These are phyloP conservation scores for Hyphopichia burtonii DNA, from an alignment of 1,139 yeast genomes.

Conservation along the genomic window DNA sequence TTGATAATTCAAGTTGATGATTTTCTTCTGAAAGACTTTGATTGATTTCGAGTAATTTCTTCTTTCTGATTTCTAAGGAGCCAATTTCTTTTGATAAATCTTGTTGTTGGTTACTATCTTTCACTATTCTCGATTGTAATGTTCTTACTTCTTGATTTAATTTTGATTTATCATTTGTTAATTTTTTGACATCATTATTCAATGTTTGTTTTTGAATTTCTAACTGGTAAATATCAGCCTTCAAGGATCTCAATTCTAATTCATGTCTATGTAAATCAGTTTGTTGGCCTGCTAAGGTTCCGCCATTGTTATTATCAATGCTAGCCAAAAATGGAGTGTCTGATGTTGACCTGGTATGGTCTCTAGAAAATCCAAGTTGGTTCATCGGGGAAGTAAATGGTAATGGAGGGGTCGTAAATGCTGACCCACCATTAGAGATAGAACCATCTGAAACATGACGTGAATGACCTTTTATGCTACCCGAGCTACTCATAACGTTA, in stretches of 20 bases:
- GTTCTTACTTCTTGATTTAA: conserved; percentile 25
- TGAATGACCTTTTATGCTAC: conserved; percentile 26
- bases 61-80: conserved; percentile 26
- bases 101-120: conserved; percentile 27
- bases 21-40: conserved; percentile 25
- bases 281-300: not conserved
- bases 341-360: conserved; percentile 39
- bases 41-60: conserved; percentile 22
- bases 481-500: conserved; percentile 14
- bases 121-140: conserved; percentile 21
- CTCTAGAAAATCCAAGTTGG: conserved; percentile 11
- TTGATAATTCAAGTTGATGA: conserved; percentile 15
- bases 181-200: conserved; percentile 28
- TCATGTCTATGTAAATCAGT: conserved; percentile 15
- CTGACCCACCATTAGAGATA: conserved; percentile 27
- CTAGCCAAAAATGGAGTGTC: conserved; percentile 30
- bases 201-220: conserved; percentile 25
- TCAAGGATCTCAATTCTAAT: conserved; percentile 36
- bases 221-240: conserved; percentile 43
- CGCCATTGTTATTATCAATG: conserved; percentile 10
- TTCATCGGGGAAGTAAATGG: conserved; percentile 24
- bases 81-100: conserved; percentile 27
- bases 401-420: conserved; percentile 48
- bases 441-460: conserved; percentile 47
- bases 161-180: conserved; percentile 28